Evolutionary conservation across 1,284 basidiomycete genomes (phyloP), one percentile per base, ranked within the genome.

Genomic region (Cutaneotrichosporon sp.): DNA sequence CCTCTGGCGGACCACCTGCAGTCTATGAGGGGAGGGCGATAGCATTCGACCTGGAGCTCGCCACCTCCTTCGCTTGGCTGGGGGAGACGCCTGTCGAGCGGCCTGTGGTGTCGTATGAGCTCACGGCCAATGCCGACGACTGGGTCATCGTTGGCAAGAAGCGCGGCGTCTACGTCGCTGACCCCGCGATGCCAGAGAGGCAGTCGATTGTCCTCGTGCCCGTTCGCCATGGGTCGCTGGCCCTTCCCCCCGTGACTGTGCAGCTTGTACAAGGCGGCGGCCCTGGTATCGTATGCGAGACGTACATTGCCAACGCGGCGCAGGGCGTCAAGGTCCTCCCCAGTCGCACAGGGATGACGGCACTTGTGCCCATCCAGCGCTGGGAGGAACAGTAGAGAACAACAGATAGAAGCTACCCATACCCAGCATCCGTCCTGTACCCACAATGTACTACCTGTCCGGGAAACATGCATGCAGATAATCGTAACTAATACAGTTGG

Each of bases 281-380:
- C 34, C 42, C 58, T 30, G 40, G 64, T 8, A 21, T 76, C 21
- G 49, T 75, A 16, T 76, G 74, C 60, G 80, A 81, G 70, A 76
- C 78, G n/a, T 77, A 75, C 64, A 69, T 79, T 13, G 73, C 76
- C 59, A 79, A 80, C 63, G 75, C 80, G 0, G 78, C 73, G 6
- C 68, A 79, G 52, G 61, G 66, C 22, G 61, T 81, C 34, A 64
- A 69, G 16, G 73, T 81, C n/a, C 67, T 79, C 46, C 78, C 80
- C 5, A 69, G 76, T 11, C 71, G 69, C 31, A 72, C 68, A 9
- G 66, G 71, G 22, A 67, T 73, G 63, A 75, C 75, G 16, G 71
- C 73, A 1, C 55, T 81, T 31, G 70, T 81, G 5, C 76, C 76
- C 26, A 62, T 66, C 14, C 26, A 50, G 18, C 18, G 58, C 22